Evolutionary conservation across 2,329 filamentous ascomycete species (phyloP).

Genomic region (Aspergillus carbonarius): DNA sequence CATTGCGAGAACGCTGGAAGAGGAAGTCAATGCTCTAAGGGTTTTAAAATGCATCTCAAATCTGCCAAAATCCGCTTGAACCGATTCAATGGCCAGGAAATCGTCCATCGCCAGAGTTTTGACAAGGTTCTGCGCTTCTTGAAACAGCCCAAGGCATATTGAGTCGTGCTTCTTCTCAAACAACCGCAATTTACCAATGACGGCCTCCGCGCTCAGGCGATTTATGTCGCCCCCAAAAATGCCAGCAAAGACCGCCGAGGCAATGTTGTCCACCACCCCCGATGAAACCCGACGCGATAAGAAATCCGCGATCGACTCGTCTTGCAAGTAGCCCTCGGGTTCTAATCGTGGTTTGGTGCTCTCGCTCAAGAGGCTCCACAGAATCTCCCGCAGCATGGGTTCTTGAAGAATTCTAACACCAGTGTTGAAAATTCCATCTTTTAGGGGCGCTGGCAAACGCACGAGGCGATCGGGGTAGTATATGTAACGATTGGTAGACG

Average conservation of each 20-base stretch:
- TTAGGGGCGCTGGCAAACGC: constrained; percentile 52
- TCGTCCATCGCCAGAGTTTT: constrained; percentile 24
- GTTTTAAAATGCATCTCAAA: constrained; percentile 9
- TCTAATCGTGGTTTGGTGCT: constrained; percentile 33
- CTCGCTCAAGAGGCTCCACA: constrained; percentile 37
- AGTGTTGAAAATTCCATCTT: constrained; percentile 31
- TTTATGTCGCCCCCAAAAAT: constrained; percentile 90
- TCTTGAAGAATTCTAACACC: constrained; percentile 46
- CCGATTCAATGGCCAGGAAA: constrained; percentile 23
- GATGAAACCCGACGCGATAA: constrained; percentile 56
- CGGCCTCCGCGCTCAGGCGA: constrained; percentile 69
- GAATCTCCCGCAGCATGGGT: constrained; percentile 55
- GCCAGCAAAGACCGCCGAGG: constrained; percentile 76
- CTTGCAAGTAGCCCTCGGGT: constrained; percentile 41
- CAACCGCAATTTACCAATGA: constrained; percentile 54
- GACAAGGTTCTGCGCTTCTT: not conserved
- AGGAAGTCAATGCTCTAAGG: constrained; percentile 17
- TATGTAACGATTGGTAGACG: constrained; percentile 68
- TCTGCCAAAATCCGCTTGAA: too few relatives aligned
- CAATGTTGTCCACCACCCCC: constrained; percentile 66
- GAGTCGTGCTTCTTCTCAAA: constrained; percentile 42
- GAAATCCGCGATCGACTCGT: constrained; percentile 73
- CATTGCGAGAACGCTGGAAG: constrained; percentile 44
- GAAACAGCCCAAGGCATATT: constrained; percentile 6
- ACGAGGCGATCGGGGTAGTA: constrained; percentile 87